Evolutionary conservation across 164 flowering plant species (phyloP), one percentile per base, ranked within the genome.

Genomic region (Hamamelis virginiana): DNA sequence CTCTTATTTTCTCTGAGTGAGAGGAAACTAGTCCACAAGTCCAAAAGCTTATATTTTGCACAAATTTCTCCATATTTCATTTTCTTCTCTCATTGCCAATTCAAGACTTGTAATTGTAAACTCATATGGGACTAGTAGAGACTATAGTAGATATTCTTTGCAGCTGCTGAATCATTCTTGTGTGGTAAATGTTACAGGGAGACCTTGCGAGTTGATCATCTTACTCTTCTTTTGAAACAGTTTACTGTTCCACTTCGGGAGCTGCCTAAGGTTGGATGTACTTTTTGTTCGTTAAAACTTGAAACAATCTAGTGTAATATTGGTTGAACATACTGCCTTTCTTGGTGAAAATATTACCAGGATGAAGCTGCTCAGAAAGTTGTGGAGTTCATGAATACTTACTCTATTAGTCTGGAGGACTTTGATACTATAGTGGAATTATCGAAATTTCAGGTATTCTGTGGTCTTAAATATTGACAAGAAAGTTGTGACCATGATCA

Each of bases 331-430:
- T 50, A 13, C 44, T 8, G 26, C 55, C 67, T 26, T 47, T 75
- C n/a, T 61, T 16, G 21, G 3, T 43, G 12, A 41, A n/a, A 58
- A 38, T 23, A 44, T 64, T 59, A 45, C 44, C 86, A 92, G 98
- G 98, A 92, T 80, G 97, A 86, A 74, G 97, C 96, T 57, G 96
- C 90, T 69, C 80, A 78, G 72, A 81, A 80, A 62, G 96, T 92
- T 72, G 91, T 92, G 56, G 91, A 89, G 66, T 89, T 92, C 75
- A 92, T 95, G 98, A 91, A 87, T 80, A 26, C 74, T 13, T 95
- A 95, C 85, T 91, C 97, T 12, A 80, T 95, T 28, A 91, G 85
- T 81, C 94, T 83, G 82, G 97, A 92, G 69, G 97, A 95, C 77
- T 90, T 80, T 79, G 97, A 91, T 72, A 80, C 94, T 55, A 77